A percentile compares a stretch with the other conserved stretches of the same genome.
Evolutionary conservation across 2,329 filamentous ascomycete species (phyloP).

Genomic region (Xylariales sp.): DNA sequence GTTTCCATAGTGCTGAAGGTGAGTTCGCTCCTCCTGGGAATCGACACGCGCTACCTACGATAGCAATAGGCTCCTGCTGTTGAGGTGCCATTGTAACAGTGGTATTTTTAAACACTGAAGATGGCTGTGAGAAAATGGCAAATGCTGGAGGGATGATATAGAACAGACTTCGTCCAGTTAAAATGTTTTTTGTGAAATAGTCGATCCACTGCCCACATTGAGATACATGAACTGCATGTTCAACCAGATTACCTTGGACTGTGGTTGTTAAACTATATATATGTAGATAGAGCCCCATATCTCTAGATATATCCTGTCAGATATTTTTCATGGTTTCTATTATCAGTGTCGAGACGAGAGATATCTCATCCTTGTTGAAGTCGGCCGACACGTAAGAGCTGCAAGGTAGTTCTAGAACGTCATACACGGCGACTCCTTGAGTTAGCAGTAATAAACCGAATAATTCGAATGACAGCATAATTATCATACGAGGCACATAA

Average conservation of each 20-base stretch:
- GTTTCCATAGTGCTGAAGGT: constrained; percentile 37
- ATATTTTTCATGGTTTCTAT: background rate
- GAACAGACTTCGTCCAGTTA: background rate
- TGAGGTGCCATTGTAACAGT: background rate
- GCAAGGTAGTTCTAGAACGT: background rate
- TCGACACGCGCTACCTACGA: constrained; percentile 37
- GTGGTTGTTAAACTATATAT: background rate
- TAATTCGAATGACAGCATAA: background rate
- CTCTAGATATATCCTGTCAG: background rate
- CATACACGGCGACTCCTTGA: background rate
- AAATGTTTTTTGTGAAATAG: background rate
- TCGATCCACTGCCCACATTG: background rate
- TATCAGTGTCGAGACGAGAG: background rate
- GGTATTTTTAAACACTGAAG: background rate
- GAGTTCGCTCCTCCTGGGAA: constrained; percentile 35
- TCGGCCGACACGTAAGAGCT: background rate
- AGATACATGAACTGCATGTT: background rate
- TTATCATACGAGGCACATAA: background rate
- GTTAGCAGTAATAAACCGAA: background rate
- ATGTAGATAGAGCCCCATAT: background rate
- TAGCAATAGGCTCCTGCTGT: constrained; percentile 38
- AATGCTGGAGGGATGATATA: background rate
- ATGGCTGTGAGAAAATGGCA: too few species aligned
- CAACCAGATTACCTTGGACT: background rate
- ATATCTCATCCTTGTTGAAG: background rate